phyloP scores from a whole-genome alignment of 1,284 basidiomycete species.

The Xerocomus tenax region DNA sequence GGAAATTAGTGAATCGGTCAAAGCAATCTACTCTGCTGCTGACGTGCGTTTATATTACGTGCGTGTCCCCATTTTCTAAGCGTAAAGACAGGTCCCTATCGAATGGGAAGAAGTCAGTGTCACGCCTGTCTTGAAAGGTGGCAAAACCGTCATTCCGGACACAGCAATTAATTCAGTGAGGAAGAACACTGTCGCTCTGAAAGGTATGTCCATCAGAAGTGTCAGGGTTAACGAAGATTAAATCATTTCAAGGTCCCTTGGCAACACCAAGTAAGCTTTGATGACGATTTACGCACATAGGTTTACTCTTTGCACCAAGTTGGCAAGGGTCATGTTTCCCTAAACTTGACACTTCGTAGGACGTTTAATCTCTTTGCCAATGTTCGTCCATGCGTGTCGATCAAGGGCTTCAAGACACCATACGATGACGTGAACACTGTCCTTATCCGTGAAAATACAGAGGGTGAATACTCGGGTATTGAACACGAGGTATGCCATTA shows the following conservation, averaged over 20 bases:
- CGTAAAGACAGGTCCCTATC: constrained; percentile 69
- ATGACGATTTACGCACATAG: constrained; percentile 4
- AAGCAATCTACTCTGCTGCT: constrained; percentile 86
- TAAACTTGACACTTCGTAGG: constrained; percentile 93
- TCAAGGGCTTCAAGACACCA: constrained; percentile 95
- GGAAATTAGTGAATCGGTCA: constrained; percentile 94
- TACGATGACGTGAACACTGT: constrained; percentile 99
- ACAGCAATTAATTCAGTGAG: constrained; percentile 85
- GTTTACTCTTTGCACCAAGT: constrained; percentile 42
- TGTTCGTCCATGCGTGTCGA: constrained; percentile 92
- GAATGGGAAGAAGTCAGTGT: constrained; percentile 99
- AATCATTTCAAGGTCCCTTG: constrained; percentile 58
- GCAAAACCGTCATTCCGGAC: constrained; percentile 96
- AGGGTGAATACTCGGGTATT: constrained; percentile 99
- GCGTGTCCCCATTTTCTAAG: constrained; percentile 4
- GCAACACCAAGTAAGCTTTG: constrained; percentile 76
- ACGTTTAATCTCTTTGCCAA: constrained; percentile 99
- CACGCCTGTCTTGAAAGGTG: constrained; percentile 86
- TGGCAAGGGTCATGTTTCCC: constrained; percentile 97
- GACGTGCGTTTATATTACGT: constrained; percentile 42
- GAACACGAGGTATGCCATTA: constrained; percentile 75
- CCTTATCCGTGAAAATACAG: constrained; percentile 98
- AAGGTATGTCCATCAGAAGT: constrained; percentile 52
- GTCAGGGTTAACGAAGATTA: constrained; percentile 5
- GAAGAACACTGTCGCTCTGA: constrained; percentile 96